phyloP scores from a whole-genome alignment of 2,329 filamentous ascomycete species.

The Zarea fungicola region DNA sequence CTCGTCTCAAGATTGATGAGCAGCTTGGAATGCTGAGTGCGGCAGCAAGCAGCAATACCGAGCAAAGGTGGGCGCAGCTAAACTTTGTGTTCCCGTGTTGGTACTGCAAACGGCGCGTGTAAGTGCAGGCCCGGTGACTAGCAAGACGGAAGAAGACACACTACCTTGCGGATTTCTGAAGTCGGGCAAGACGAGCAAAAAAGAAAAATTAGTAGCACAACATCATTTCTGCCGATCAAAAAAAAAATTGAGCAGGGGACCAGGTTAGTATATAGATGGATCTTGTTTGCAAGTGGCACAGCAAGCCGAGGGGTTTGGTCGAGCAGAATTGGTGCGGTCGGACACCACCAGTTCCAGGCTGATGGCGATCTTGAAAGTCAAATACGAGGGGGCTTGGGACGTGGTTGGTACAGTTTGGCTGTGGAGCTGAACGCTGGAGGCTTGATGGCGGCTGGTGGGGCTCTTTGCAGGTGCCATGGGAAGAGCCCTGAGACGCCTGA shows the following conservation, averaged over 20 bases:
- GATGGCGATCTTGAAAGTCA: conserved; percentile 7
- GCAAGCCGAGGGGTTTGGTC: not conserved
- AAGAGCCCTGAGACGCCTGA: conserved; percentile 1
- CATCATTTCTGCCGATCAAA: not conserved
- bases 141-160: not conserved
- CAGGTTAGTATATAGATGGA: conserved; percentile 11
- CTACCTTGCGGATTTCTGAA: not conserved
- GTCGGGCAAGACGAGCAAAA: not conserved
- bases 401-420: conserved; percentile 14
- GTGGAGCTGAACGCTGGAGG: conserved; percentile 6
- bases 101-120: conserved; percentile 4
- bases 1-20: too few relatives aligned
- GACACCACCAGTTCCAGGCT: conserved; percentile 3
- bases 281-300: not conserved
- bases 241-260: conserved; percentile 1
- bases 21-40: too few relatives aligned
- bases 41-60: not conserved
- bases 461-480: conserved; percentile 3
- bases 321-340: conserved; percentile 1
- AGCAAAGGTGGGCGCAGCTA: not conserved
- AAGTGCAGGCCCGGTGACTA: conserved; percentile 3
- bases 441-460: not conserved
- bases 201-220: not conserved
- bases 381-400: conserved; percentile 15
- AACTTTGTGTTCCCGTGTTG: not conserved